A percentile compares a stretch with the other conserved stretches of the same genome.
phyloP scores from a whole-genome alignment of 1,284 basidiomycete genomes.

The Stereum hirsutum region DNA sequence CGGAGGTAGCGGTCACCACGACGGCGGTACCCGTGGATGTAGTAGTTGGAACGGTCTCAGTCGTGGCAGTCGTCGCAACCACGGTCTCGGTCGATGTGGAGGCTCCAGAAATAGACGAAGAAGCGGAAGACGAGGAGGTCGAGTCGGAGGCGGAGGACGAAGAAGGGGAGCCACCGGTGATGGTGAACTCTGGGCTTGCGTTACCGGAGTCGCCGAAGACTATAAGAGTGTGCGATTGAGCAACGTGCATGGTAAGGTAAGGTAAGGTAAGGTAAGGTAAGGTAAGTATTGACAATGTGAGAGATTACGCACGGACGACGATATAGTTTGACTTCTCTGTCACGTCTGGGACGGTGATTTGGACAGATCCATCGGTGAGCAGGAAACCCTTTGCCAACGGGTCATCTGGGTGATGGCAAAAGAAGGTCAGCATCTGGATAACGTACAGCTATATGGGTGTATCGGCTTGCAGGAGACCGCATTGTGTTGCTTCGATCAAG shows the following conservation, averaged over 20 bases:
- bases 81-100: too few species aligned
- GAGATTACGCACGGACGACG: constrained; percentile 30
- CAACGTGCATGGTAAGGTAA: not conserved
- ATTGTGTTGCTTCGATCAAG: not conserved
- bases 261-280: constrained; percentile 5
- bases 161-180: constrained; percentile 15
- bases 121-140: constrained; percentile 2
- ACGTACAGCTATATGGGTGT: too few species aligned
- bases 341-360: constrained; percentile 50
- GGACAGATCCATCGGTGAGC: constrained; percentile 37
- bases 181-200: constrained; percentile 33
- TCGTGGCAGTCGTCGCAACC: too few species aligned
- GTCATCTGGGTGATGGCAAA: constrained; percentile 11
- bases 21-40: too few species aligned
- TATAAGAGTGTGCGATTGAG: too few species aligned
- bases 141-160: constrained; percentile 5
- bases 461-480: not conserved
- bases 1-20: too few species aligned
- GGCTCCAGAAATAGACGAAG: too few species aligned
- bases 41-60: too few species aligned
- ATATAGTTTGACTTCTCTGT: constrained; percentile 31
- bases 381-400: constrained; percentile 51
- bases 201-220: constrained; percentile 36
- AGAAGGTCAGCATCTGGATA: too few species aligned
- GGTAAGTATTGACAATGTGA: constrained; percentile 1